These are phyloP conservation scores for Heliosperma pusillum DNA, from an alignment of 148 eudicot genomes.

Conservation along the genomic window DNA sequence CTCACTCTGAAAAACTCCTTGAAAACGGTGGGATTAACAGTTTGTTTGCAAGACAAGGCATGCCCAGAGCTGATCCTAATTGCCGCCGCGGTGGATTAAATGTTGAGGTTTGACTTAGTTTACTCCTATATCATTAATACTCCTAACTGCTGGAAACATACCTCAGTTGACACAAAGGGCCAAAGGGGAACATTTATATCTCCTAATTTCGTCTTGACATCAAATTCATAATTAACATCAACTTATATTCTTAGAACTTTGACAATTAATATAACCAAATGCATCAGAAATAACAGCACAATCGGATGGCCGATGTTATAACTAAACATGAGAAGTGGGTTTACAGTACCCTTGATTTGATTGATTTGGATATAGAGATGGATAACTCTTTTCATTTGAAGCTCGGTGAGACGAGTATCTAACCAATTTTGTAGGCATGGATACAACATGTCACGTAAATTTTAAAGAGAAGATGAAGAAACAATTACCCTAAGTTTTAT, in stretches of 20 bases:
- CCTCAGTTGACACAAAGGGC: background rate
- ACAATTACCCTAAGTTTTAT: too few relatives aligned
- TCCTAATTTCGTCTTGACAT: background rate
- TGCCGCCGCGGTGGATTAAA: constrained; percentile 25
- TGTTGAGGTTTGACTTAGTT: constrained; percentile 37
- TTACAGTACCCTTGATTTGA: background rate
- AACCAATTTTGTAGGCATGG: too few relatives aligned
- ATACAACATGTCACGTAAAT: too few relatives aligned
- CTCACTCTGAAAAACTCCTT: constrained; percentile 37
- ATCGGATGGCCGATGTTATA: background rate
- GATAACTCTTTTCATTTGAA: background rate
- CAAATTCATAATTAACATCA: background rate
- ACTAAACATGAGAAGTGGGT: background rate
- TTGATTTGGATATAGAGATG: background rate
- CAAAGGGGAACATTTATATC: background rate
- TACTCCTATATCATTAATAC: background rate
- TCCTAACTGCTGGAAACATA: background rate
- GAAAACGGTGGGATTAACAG: constrained; percentile 47
- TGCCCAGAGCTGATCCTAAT: constrained; percentile 28
- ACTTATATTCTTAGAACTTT: background rate
- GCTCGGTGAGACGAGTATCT: too few relatives aligned
- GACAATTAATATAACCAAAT: background rate
- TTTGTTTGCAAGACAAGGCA: constrained; percentile 32
- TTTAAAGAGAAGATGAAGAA: too few relatives aligned
- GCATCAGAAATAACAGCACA: background rate